Conservation (phyloP, 1,284 basidiomycete species). For the Tetrapyrgos nigripes region DNA sequence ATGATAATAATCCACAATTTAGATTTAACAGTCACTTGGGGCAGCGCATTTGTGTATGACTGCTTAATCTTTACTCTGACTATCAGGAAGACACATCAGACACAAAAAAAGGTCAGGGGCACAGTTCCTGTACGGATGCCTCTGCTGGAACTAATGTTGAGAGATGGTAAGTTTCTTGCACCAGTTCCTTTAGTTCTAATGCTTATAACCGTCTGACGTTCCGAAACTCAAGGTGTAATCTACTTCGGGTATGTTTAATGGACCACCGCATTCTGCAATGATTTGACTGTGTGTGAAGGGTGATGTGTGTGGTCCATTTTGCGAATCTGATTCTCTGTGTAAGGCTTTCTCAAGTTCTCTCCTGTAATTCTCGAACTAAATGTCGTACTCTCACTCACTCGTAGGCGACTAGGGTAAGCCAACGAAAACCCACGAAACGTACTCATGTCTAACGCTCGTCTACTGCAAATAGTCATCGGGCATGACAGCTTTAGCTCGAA, state of each 20-base stretch:
- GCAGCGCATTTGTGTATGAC: slow-evolving; percentile 4
- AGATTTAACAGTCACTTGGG: slow-evolving; percentile 8
- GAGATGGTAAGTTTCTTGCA: slow-evolving; percentile 13
- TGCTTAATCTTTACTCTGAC: slow-evolving; percentile 1
- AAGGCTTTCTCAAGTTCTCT: background rate
- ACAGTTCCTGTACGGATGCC: slow-evolving; percentile 3
- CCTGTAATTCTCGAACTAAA: background rate
- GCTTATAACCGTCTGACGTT: background rate
- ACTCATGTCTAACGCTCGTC: background rate
- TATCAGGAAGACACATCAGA: background rate
- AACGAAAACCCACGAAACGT: background rate
- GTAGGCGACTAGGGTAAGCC: slow-evolving; percentile 7
- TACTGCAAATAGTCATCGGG: background rate
- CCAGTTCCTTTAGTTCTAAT: background rate
- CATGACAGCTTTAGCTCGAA: slow-evolving; percentile 6
- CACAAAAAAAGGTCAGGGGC: background rate
- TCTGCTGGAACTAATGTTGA: slow-evolving; percentile 6
- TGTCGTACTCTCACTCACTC: background rate
- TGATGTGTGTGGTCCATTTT: slow-evolving; percentile 6
- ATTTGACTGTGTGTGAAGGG: background rate
- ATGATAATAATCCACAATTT: background rate
- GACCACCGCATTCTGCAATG: background rate
- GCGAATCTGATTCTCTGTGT: slow-evolving; percentile 7
- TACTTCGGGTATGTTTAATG: slow-evolving; percentile 3
- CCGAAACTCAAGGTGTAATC: background rate